These are phyloP conservation scores for Antitrichia curtipendula DNA, from an alignment of 225 moss, liverwort and hornwort species.

Conservation along the genomic window DNA sequence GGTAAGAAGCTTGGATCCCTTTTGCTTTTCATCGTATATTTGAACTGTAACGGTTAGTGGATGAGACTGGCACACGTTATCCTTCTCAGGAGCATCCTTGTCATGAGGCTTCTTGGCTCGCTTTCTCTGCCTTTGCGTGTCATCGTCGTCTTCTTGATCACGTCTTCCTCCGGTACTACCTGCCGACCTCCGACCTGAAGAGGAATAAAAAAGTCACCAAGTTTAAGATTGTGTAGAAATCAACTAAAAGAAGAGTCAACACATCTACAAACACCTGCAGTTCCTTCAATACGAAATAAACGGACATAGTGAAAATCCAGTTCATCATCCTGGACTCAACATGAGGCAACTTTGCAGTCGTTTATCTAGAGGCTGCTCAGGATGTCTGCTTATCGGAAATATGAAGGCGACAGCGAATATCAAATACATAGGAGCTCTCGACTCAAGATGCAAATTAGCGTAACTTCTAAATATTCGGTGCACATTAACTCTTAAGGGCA, in stretches of 20 bases:
- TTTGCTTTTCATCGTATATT: conserved; percentile 65
- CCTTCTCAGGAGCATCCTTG: conserved; percentile 55
- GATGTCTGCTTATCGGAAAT: background rate
- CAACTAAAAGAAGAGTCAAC: background rate
- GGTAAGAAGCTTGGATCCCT: conserved; percentile 64
- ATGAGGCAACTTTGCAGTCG: background rate
- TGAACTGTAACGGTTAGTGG: conserved; percentile 67
- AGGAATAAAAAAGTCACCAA: background rate
- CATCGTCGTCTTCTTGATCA: conserved; percentile 92
- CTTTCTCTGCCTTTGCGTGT: conserved; percentile 76
- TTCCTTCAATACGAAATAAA: background rate
- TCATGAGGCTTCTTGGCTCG: conserved; percentile 82
- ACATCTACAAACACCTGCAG: background rate
- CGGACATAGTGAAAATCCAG: background rate
- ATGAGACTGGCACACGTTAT: conserved; percentile 66
- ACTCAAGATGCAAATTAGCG: background rate
- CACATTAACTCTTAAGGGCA: background rate
- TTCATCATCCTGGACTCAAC: background rate
- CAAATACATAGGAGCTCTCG: background rate
- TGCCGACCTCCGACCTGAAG: conserved; percentile 35
- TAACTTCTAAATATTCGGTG: background rate
- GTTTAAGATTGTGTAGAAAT: background rate
- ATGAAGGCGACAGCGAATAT: background rate
- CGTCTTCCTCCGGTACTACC: conserved; percentile 44
- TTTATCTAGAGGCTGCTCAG: background rate